Evolutionary conservation across 1,139 yeast genomes (phyloP), one percentile per base, ranked within the genome.

Genomic region (Petasospora fabianii): DNA sequence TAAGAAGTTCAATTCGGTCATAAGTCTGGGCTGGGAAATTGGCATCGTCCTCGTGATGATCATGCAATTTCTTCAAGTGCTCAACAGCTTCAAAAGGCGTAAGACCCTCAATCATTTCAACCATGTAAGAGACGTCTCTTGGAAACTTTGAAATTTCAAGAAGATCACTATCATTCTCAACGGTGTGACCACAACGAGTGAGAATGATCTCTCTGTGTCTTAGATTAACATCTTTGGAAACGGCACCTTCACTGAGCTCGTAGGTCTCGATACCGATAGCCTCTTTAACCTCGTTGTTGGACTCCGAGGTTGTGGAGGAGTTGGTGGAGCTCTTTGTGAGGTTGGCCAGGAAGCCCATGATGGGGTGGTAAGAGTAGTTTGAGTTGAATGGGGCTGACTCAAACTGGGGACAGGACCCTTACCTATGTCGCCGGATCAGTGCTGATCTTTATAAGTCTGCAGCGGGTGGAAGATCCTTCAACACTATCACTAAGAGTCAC

Each of bases 11-110:
- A 33, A 67, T 55, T 34, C 55, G 53, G 5, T 49, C 54, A 45
- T 56, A 65, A 32, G 63, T 69, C 6, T 55, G 60, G 9, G 50
- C 43, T 6, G 77, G 71, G 45, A 76, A 68, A 50, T 78, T 78
- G 38, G 70, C 64, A 54, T 77, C 84, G 32, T 61, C 68, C 3
- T 54, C 51, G 48, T 73, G 77, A 27, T 69, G 67, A 2, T 50
- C 60, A 6, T 66, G 43, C 6, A 71, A 64, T 13, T 62, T 58
- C 36, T 59, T 55, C 36, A 77, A 58, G 27, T 73, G 65, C 15
- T 58, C 62, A 3, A 70, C 26, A 0, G 80, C 69, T 40, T 71
- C 73, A 7, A 61, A 65, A 7, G 16, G n/a, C 6, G 42, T 18
- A 15, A 39, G 24, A 9, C 27, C 15, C 31, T 39, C 42, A 32